Percentiles rank a stretch among this genome's conserved stretches.
These are phyloP conservation scores for Bipolaris sorokiniana DNA, from an alignment of 2,329 filamentous ascomycete species.

Conservation along the genomic window DNA sequence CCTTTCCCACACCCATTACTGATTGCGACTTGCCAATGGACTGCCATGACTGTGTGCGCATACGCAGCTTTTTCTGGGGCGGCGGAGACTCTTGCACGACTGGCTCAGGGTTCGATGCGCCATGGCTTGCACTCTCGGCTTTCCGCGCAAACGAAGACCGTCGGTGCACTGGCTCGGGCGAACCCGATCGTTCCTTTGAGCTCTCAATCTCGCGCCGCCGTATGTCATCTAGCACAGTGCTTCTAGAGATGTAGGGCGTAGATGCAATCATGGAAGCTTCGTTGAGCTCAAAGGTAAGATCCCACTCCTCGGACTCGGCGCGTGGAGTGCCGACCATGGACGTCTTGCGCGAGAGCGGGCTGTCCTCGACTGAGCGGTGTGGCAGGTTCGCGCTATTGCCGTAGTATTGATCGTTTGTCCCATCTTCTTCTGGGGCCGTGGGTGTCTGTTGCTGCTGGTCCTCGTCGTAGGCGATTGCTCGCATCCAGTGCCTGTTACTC, in stretches of 20 bases:
- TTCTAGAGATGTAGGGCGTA: conserved; percentile 54
- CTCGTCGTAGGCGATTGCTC: conserved; percentile 44
- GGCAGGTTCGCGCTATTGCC: conserved; percentile 44
- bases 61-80: conserved; percentile 26
- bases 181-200: conserved; percentile 44
- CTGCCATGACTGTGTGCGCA: conserved; percentile 40
- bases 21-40: conserved; percentile 38
- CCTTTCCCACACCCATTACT: conserved; percentile 31
- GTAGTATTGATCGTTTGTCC: conserved; percentile 15
- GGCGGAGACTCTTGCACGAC: conserved; percentile 8
- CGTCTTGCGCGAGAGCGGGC: conserved; percentile 49
- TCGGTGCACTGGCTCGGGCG: conserved; percentile 34
- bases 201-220: conserved; percentile 51
- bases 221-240: conserved; percentile 52
- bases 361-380: conserved; percentile 51
- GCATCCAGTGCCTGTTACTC: conserved; percentile 51
- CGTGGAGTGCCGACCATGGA: conserved; percentile 37
- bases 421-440: conserved; percentile 25
- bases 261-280: conserved; percentile 55
- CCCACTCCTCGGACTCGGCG: conserved; percentile 36
- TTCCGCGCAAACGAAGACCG: conserved; percentile 23
- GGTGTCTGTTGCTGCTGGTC: conserved; percentile 24
- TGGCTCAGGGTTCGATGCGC: conserved; percentile 14
- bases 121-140: conserved; percentile 2
- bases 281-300: conserved; percentile 53